Evolutionary conservation across 108 stramenopile species (phyloP).

Genomic region (Cyclotella choctawhatcheeana): DNA sequence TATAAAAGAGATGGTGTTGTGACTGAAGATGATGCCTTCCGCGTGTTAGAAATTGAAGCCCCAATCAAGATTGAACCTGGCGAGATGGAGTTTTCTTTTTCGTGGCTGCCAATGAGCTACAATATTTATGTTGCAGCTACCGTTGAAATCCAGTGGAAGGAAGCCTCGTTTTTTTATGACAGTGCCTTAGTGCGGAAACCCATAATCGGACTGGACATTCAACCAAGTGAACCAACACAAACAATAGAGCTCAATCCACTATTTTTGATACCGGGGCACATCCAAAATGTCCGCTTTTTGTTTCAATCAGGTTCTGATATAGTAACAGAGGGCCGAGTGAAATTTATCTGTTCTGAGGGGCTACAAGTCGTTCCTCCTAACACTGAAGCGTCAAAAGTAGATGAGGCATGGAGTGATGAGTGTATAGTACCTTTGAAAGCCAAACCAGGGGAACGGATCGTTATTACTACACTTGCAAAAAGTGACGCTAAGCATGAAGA

Average conservation of each 20-base stretch:
- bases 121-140: conserved; percentile 73
- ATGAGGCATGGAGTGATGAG: conserved; percentile 60
- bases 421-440: conserved; percentile 50
- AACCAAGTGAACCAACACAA: conserved; percentile 80
- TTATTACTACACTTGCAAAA: conserved; percentile 61
- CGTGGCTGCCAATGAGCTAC: conserved; percentile 65
- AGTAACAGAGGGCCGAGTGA: conserved; percentile 57
- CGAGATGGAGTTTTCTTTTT: conserved; percentile 58
- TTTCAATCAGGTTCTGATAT: conserved; percentile 73
- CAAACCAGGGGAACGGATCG: conserved; percentile 53
- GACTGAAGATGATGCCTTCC: conserved; percentile 68
- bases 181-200: conserved; percentile 59
- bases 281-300: conserved; percentile 67
- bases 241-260: conserved; percentile 67
- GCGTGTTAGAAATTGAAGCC: conserved; percentile 49
- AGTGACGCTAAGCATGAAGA: conserved; percentile 53
- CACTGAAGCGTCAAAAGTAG: conserved; percentile 39
- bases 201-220: conserved; percentile 70
- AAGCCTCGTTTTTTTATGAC: conserved; percentile 76
- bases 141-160: conserved; percentile 75
- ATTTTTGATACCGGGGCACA: conserved; percentile 77
- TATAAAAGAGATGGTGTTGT: conserved; percentile 50
- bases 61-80: conserved; percentile 61
- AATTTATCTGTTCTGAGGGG: conserved; percentile 65
- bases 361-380: conserved; percentile 64